phyloP scores from a whole-genome alignment of 192 early-diverging fungal genomes.

The Dispira simplex region DNA sequence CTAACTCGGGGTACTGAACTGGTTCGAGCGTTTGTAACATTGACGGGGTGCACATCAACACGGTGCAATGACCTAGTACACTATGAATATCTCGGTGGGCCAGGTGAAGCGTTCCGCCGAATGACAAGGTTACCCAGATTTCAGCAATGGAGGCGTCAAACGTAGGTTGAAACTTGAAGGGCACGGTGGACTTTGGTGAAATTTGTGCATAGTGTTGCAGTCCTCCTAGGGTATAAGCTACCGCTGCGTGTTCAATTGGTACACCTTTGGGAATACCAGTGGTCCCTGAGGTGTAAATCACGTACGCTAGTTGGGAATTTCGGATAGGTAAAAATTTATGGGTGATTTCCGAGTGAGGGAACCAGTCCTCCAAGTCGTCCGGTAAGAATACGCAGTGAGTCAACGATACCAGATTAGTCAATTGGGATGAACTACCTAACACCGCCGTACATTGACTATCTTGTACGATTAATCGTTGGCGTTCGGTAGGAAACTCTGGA shows the following conservation, averaged over 20 bases:
- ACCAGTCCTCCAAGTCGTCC: too few species aligned
- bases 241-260: too few species aligned
- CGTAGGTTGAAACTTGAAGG: not conserved
- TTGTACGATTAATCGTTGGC: not conserved
- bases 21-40: not conserved
- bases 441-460: not conserved
- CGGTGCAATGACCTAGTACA: not conserved
- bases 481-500: constrained; percentile 1
- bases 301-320: too few species aligned
- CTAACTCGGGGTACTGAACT: not conserved
- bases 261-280: too few species aligned
- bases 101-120: not conserved
- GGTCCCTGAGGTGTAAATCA: too few species aligned
- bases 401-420: too few species aligned
- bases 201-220: too few species aligned
- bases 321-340: too few species aligned
- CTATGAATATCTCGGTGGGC: not conserved
- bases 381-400: too few species aligned
- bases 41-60: not conserved
- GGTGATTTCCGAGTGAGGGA: too few species aligned
- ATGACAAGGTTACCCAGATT: not conserved
- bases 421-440: not conserved
- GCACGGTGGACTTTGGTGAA: too few species aligned
- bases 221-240: too few species aligned
- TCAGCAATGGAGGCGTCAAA: not conserved